A percentile compares a stretch with the other conserved stretches of the same genome.
These are phyloP conservation scores for Pseudogymnoascus sp. DNA, from an alignment of 2,329 filamentous ascomycete species.

Conservation along the genomic window DNA sequence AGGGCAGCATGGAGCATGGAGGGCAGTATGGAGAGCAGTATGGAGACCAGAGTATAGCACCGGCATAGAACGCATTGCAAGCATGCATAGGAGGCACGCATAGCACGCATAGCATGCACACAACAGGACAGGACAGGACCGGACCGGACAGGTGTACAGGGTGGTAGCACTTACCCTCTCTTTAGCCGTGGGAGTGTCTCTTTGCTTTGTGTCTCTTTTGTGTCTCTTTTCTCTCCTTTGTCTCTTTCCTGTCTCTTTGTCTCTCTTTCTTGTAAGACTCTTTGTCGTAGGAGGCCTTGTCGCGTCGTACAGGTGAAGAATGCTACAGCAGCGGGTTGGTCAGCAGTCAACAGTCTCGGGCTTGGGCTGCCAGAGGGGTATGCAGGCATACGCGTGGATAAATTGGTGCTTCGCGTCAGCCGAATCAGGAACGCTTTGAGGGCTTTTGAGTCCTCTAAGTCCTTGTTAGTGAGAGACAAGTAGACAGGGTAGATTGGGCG, in stretches of 20 bases:
- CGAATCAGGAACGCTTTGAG: background rate
- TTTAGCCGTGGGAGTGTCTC: background rate
- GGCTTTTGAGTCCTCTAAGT: background rate
- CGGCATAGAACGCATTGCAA: background rate
- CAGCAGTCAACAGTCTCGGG: background rate
- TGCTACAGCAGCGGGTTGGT: background rate
- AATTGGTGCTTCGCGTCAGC: background rate
- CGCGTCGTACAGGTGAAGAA: background rate
- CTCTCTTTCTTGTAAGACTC: background rate
- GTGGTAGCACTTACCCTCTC: background rate
- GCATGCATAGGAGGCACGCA: background rate
- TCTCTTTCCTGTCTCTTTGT: background rate
- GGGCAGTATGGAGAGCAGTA: too few species aligned
- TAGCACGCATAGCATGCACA: background rate
- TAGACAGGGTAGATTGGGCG: background rate
- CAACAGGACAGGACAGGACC: background rate
- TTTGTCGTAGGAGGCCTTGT: background rate
- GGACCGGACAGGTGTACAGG: background rate
- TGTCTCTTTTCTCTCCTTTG: background rate
- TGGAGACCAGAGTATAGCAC: too few species aligned
- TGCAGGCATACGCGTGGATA: background rate
- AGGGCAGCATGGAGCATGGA: too few species aligned
- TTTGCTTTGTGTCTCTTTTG: background rate
- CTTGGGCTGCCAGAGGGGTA: background rate
- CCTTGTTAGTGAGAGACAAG: background rate